Percentiles rank a stretch among this genome's conserved stretches.
phyloP scores from a whole-genome alignment of 495 filamentous ascomycete species.

The Durotheca rogersii region DNA sequence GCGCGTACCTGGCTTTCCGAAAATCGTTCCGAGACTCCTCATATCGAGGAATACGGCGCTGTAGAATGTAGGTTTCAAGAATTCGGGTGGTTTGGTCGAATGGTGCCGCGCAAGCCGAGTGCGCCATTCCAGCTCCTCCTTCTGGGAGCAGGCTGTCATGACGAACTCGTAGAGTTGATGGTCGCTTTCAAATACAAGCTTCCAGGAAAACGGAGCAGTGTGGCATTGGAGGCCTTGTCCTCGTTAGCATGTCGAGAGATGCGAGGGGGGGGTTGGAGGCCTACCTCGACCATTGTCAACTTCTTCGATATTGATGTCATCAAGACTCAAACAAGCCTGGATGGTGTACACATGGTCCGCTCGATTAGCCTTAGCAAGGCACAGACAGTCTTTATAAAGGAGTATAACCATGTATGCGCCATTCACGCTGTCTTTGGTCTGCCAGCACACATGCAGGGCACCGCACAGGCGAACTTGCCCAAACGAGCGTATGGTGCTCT shows the following conservation, averaged over 20 bases:
- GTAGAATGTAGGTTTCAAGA: slow-evolving; percentile 49
- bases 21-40: slow-evolving; percentile 69
- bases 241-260: slow-evolving; percentile 5
- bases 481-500: slow-evolving; percentile 66
- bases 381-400: slow-evolving; percentile 78
- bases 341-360: slow-evolving; percentile 65
- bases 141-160: slow-evolving; percentile 80
- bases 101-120: slow-evolving; percentile 48
- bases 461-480: slow-evolving; percentile 86
- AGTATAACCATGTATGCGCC: slow-evolving; percentile 86
- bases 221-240: slow-evolving; percentile 76
- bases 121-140: slow-evolving; percentile 80
- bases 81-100: slow-evolving; percentile 45
- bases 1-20: slow-evolving; percentile 61
- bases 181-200: slow-evolving; percentile 79
- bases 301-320: slow-evolving; percentile 70
- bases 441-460: slow-evolving; percentile 81
- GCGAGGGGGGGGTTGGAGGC: slow-evolving; percentile 7
- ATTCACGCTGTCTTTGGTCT: slow-evolving; percentile 60
- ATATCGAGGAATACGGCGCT: slow-evolving; percentile 67
- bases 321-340: slow-evolving; percentile 71
- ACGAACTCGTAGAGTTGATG: slow-evolving; percentile 81
- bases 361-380: slow-evolving; percentile 69
- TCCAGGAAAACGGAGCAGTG: slow-evolving; percentile 87
- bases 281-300: slow-evolving; percentile 81